These are phyloP conservation scores for Auriscalpium orientale DNA, from an alignment of 768 basidiomycete genomes.

Conservation along the genomic window DNA sequence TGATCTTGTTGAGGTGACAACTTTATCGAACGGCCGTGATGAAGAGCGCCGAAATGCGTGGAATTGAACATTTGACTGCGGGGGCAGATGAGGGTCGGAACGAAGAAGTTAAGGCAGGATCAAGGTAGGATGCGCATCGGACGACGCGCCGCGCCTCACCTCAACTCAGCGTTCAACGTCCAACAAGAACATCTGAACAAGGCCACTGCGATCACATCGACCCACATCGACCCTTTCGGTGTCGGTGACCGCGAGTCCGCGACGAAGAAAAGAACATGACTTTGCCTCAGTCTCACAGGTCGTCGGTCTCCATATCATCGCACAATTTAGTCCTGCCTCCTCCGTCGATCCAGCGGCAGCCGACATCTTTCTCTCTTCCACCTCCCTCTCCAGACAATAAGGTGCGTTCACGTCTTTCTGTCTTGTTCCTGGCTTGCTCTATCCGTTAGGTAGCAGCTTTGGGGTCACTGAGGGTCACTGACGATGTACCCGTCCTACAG, in stretches of 20 bases:
- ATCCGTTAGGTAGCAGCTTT: too few relatives aligned
- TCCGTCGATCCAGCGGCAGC: constrained; percentile 26
- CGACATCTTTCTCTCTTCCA: constrained; percentile 29
- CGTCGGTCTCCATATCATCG: constrained; percentile 16
- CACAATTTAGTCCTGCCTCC: constrained; percentile 22
- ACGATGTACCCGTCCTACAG: constrained; percentile 18
- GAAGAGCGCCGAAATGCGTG: too few relatives aligned
- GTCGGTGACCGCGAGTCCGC: constrained; percentile 18
- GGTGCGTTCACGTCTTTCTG: constrained; percentile 21
- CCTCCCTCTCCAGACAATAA: constrained; percentile 33
- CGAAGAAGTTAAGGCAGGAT: too few relatives aligned
- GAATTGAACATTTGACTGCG: too few relatives aligned
- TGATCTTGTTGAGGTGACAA: too few relatives aligned
- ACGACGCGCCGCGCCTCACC: too few relatives aligned
- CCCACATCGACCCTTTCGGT: constrained; percentile 24
- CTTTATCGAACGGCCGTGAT: too few relatives aligned
- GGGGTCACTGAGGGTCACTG: too few relatives aligned
- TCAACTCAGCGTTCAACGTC: too few relatives aligned
- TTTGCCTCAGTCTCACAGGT: constrained; percentile 21
- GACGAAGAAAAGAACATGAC: constrained; percentile 17
- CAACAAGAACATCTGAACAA: too few relatives aligned
- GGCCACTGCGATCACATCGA: constrained; percentile 5
- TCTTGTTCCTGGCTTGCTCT: neutral
- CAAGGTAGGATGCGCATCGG: too few relatives aligned
- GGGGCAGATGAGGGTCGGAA: too few relatives aligned